Base-by-base conservation (phyloP, 352 stramenopile genomes). In the Phytophthora quininea region DNA sequence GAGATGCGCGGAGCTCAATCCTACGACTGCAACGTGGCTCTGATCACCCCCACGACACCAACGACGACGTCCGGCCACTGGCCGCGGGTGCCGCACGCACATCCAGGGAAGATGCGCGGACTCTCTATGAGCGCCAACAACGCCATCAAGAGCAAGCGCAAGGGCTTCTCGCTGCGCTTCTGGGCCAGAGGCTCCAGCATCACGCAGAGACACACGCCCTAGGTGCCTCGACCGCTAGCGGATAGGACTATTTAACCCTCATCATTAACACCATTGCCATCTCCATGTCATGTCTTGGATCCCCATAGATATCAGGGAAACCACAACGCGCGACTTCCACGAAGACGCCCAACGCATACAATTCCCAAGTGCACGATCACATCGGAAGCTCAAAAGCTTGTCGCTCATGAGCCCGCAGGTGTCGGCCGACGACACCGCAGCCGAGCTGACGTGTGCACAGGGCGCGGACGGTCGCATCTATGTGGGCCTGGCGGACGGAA, bases 141-240 rank as follows among this genome's bases (percentile, higher is more conserved):
- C 50, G 62, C 70, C 24, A 77, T 71, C 27, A 84, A 88, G 64
- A 78, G 74, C 60, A 91, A 90, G 61, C 80, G 75, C 64, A 90
- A 83, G 71, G 35, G 35, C 35, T 92, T 91, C 63, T 88, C 79
- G 59, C 63, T 92, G 52, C 80, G 78, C 15, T 91, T 92, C 69
- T 92, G 84, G 84, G 74, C 70, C 1, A 54, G 66, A 33, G 70
- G 66, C 11, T 59, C 57, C 5, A 68, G 42, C 64, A 46, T 69
- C 12, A 67, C 54, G 31, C 52, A 68, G 43, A 47, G 66, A 29
- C 62, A 60, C 2, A 62, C 58, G 33, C 63, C 63, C 2, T 79
- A 64, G 42, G 46, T 3, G 54, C 7, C 15, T 12, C 48, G 62
- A 49, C 62, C 57, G 69, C 19, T 24, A 24, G 19, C 19, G 61